Percentiles rank a stretch among this genome's conserved stretches.
These are phyloP conservation scores for Gaeumannomyces tritici DNA, from an alignment of 2,329 filamentous ascomycete genomes.

Conservation along the genomic window DNA sequence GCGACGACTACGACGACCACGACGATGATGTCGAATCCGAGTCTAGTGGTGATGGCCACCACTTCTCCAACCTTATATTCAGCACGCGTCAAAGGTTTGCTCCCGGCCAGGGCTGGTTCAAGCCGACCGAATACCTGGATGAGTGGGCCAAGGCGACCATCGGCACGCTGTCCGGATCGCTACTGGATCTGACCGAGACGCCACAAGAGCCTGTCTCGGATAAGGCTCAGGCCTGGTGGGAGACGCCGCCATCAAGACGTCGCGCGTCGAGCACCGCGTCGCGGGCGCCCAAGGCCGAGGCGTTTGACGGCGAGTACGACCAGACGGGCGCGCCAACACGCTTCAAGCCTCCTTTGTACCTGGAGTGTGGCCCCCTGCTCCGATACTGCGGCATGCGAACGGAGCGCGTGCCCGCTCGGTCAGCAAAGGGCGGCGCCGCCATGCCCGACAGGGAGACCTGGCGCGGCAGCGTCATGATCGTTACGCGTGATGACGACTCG, in stretches of 20 bases:
- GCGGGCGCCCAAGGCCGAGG: slow-evolving; percentile 46
- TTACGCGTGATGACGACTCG: slow-evolving; percentile 76
- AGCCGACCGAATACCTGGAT: slow-evolving; percentile 50
- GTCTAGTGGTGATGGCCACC: slow-evolving; percentile 19
- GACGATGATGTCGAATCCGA: slow-evolving; percentile 17
- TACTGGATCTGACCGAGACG: slow-evolving; percentile 49
- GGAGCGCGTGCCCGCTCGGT: slow-evolving; percentile 39
- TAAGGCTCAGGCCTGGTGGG: slow-evolving; percentile 67
- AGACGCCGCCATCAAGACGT: slow-evolving; percentile 39
- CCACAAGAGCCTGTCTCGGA: slow-evolving; percentile 24
- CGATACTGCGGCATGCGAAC: slow-evolving; percentile 77
- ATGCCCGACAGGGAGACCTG: slow-evolving; percentile 63
- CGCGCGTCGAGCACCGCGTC: slow-evolving; percentile 35
- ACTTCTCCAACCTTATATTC: slow-evolving; percentile 30
- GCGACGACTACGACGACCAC: slow-evolving; percentile 20
- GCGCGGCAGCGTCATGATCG: slow-evolving; percentile 92
- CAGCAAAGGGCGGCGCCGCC: slow-evolving; percentile 22
- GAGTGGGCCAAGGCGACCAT: slow-evolving; percentile 65
- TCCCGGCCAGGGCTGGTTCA: slow-evolving; percentile 47
- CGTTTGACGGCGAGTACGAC: slow-evolving; percentile 60
- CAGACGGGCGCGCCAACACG: slow-evolving; percentile 53
- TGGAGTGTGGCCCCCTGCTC: slow-evolving; percentile 84
- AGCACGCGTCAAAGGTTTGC: slow-evolving; percentile 29
- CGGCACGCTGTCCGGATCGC: slow-evolving; percentile 45
- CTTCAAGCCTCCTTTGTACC: slow-evolving; percentile 74